Percentiles rank a stretch among this genome's conserved stretches.
Evolutionary conservation across 2,329 filamentous ascomycete species (phyloP).

Genomic region (Ceratocystis huliohia): DNA sequence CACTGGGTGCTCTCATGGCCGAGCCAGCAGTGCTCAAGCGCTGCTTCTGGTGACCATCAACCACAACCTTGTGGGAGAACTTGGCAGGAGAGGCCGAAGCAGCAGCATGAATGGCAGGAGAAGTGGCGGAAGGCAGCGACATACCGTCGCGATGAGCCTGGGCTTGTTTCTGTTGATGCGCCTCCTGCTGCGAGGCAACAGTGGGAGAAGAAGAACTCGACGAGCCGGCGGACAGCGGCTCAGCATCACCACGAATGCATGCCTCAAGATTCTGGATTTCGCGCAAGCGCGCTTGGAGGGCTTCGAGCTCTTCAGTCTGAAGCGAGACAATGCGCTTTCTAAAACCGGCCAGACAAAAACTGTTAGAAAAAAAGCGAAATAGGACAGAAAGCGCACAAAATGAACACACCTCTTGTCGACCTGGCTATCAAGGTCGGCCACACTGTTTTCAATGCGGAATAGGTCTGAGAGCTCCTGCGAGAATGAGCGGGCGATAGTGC

Average conservation of each 20-base stretch:
- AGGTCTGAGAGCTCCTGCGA: slow-evolving; percentile 75
- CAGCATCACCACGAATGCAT: slow-evolving; percentile 41
- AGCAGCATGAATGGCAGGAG: slow-evolving; percentile 20
- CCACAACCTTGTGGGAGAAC: slow-evolving; percentile 24
- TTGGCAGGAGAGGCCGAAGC: slow-evolving; percentile 22
- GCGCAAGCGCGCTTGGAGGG: slow-evolving; percentile 68
- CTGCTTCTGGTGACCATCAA: slow-evolving; percentile 28
- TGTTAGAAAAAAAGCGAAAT: slow-evolving; percentile 14
- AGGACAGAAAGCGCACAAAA: slow-evolving; percentile 11
- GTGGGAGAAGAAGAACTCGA: slow-evolving; percentile 17
- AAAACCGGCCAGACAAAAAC: slow-evolving; percentile 17
- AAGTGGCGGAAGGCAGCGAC: slow-evolving; percentile 21
- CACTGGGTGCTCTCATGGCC: slow-evolving; percentile 39
- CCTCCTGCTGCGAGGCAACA: slow-evolving; percentile 17
- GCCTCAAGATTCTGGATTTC: slow-evolving; percentile 79
- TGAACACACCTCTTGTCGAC: slow-evolving; percentile 66
- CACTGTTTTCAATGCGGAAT: slow-evolving; percentile 71
- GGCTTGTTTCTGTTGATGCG: slow-evolving; percentile 21
- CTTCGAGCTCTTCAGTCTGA: slow-evolving; percentile 68
- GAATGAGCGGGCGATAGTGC: slow-evolving; percentile 78
- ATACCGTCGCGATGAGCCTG: slow-evolving; percentile 21
- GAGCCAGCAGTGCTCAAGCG: slow-evolving; percentile 41
- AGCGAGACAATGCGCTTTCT: slow-evolving; percentile 70
- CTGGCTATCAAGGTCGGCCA: slow-evolving; percentile 60
- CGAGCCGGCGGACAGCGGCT: slow-evolving; percentile 13